Base-by-base conservation (phyloP, 2,329 filamentous ascomycete species). In the Ceratocystis cubensis region DNA sequence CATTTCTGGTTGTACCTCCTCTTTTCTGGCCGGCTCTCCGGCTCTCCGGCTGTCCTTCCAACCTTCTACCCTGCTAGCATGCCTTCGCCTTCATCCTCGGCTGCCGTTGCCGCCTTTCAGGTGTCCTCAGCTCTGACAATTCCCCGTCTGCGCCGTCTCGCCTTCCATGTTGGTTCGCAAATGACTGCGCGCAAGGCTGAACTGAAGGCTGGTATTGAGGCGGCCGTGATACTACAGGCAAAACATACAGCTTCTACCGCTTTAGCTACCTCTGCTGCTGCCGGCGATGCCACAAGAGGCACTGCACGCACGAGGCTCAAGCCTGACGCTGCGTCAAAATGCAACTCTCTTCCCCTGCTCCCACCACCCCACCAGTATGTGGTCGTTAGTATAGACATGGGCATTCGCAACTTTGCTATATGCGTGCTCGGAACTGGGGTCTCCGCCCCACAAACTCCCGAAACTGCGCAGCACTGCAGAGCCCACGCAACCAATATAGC, bases 361-460 rank as follows among this genome's bases (percentile, higher is more conserved):
- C 22, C 63, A 10, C 46, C 45, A 15, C 28, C 3, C 22, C 53
- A 13, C 7, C 59, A 22, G 20, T 33, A 46, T 17, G 37, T 62
- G 7, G 48, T 67, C 20, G 48, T 67, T 25, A 64, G 61, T n/a
- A 67, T 67, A 33, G 65, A 67, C 45, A 64, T 67, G 61, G 65
- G 65, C 30, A 67, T 67, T 22, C 65, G 65, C 25, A 67, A 67
- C 25, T 57, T 67, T n/a, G 65, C 65, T n/a, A 20, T 67, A 13
- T 63, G 59, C 28, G 62, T 64, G 17, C n/a, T 66, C 45, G 48
- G 15, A n/a, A 8, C 33, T 15, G 65, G 33, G 20, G 17, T 15
- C 33, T 2, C 5, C 28, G 28, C 8, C 20, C 25, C 30, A 50
- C 44, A 44, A 28, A 67, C 37, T 17, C 37, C 25, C 13, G 28